Evolutionary conservation across 352 stramenopile species (phyloP).

Genomic region (Salisapilia sapeloensis): DNA sequence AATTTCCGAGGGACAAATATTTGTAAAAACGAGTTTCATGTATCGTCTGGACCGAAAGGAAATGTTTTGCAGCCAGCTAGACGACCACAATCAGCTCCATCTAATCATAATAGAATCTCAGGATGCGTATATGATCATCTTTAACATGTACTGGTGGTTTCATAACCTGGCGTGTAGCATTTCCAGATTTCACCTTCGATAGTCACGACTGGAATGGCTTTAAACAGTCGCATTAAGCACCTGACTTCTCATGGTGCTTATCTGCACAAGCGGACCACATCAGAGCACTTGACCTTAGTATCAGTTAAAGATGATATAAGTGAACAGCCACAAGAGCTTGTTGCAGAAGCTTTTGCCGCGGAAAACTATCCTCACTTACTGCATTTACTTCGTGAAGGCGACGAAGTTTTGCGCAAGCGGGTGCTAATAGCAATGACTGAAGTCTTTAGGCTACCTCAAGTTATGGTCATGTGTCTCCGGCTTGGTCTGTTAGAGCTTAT

Average conservation of each 20-base stretch:
- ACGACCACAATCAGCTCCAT: too few species aligned
- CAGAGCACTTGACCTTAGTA: slow-evolving; percentile 41
- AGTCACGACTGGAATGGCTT: too few species aligned
- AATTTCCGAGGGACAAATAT: too few species aligned
- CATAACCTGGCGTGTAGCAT: too few species aligned
- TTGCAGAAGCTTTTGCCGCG: slow-evolving; percentile 42
- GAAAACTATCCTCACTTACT: slow-evolving; percentile 60
- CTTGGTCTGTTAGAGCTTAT: slow-evolving; percentile 35
- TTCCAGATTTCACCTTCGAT: too few species aligned
- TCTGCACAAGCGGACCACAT: slow-evolving; percentile 44
- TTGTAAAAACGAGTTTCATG: too few species aligned
- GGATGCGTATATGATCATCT: too few species aligned
- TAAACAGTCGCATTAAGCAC: slow-evolving; percentile 23
- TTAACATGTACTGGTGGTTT: too few species aligned
- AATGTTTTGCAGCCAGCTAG: too few species aligned
- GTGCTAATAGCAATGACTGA: slow-evolving; percentile 23
- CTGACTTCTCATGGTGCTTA: slow-evolving; percentile 29
- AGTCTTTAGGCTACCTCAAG: slow-evolving; percentile 40
- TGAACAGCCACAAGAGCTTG: slow-evolving; percentile 34
- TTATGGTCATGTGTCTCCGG: slow-evolving; percentile 46
- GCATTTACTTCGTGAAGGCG: slow-evolving; percentile 31
- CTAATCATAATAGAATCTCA: too few species aligned
- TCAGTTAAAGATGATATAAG: slow-evolving; percentile 25
- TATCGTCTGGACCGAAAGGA: too few species aligned
- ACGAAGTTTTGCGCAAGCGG: slow-evolving; percentile 23